Percentiles rank a stretch among this genome's conserved stretches.
Evolutionary conservation across 2,329 filamentous ascomycete genomes (phyloP).

Genomic region (Polytolypa hystricis): DNA sequence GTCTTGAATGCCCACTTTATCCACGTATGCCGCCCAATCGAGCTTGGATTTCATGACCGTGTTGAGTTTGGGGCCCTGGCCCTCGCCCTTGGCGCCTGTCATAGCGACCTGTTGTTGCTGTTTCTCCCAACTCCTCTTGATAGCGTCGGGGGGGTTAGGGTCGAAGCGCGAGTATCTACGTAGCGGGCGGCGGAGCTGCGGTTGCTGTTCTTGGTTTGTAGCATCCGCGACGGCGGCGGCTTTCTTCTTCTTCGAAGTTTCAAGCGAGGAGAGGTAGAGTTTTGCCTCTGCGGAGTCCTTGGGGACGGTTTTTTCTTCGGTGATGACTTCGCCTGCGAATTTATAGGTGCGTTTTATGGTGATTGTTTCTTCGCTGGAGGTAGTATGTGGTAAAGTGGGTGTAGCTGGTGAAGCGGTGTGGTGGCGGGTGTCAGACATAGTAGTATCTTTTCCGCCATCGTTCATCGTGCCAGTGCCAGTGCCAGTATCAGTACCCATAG

Average conservation of each 20-base stretch:
- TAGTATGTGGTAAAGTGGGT: no score
- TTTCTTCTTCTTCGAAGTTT: slow-evolving; percentile 27
- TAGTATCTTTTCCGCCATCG: slow-evolving; percentile 11
- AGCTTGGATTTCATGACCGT: slow-evolving; percentile 55
- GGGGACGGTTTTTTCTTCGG: slow-evolving; percentile 42
- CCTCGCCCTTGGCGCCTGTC: slow-evolving; percentile 13
- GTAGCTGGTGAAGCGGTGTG: no score
- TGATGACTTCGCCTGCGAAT: slow-evolving; percentile 45
- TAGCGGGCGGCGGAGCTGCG: slow-evolving; percentile 27
- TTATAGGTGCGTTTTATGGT: slow-evolving; percentile 47
- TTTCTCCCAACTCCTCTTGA: slow-evolving; percentile 36
- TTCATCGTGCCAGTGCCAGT: neutral
- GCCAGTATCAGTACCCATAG: no score
- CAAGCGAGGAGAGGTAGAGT: slow-evolving; percentile 35
- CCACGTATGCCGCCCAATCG: slow-evolving; percentile 55
- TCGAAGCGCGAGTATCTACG: slow-evolving; percentile 37
- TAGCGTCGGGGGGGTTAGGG: slow-evolving; percentile 33
- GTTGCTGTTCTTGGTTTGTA: slow-evolving; percentile 10
- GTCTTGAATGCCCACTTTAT: slow-evolving; percentile 49
- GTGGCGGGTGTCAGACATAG: slow-evolving; percentile 7
- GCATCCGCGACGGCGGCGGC: slow-evolving; percentile 10
- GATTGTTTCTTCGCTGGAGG: slow-evolving; percentile 37
- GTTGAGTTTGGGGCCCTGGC: slow-evolving; percentile 49
- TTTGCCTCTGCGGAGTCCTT: slow-evolving; percentile 45
- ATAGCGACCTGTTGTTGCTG: slow-evolving; percentile 20